A percentile compares a stretch with the other conserved stretches of the same genome.
These are phyloP conservation scores for Orychophragmus violaceus DNA, from an alignment of 345 rosid genomes.

Conservation along the genomic window DNA sequence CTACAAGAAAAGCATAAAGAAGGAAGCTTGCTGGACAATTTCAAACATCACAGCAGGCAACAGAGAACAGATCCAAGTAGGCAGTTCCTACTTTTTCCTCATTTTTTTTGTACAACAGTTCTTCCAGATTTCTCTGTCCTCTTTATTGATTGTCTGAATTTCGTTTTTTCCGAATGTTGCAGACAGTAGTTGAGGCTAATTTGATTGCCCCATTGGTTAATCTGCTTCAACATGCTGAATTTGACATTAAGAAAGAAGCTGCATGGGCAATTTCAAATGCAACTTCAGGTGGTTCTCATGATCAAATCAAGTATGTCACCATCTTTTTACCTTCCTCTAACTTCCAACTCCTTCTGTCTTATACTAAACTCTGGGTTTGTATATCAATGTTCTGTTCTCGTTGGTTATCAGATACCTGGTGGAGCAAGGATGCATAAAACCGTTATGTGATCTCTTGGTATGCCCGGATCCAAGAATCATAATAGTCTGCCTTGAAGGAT, in stretches of 20 bases:
- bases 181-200: conserved; percentile 69
- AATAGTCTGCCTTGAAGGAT: conserved; percentile 52
- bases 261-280: conserved; percentile 97
- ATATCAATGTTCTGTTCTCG: neutral
- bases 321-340: neutral
- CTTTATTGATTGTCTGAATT: neutral
- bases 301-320: conserved; percentile 66
- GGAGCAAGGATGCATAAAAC: conserved; percentile 73
- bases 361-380: neutral
- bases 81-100: neutral
- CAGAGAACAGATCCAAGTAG: conserved; percentile 83
- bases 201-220: conserved; percentile 59
- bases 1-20: too few relatives aligned
- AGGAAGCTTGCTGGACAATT: conserved; percentile 99
- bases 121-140: neutral
- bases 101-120: neutral
- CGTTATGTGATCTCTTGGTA: conserved; percentile 70
- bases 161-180: neutral
- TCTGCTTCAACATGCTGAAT: conserved; percentile 76
- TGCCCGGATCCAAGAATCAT: conserved; percentile 86
- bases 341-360: neutral
- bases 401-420: conserved; percentile 43
- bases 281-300: conserved; percentile 87
- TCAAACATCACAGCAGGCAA: conserved; percentile 96
- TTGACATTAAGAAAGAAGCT: conserved; percentile 91